Evolutionary conservation across 352 stramenopile genomes (phyloP).

Genomic region (Plasmopara halstedii): DNA sequence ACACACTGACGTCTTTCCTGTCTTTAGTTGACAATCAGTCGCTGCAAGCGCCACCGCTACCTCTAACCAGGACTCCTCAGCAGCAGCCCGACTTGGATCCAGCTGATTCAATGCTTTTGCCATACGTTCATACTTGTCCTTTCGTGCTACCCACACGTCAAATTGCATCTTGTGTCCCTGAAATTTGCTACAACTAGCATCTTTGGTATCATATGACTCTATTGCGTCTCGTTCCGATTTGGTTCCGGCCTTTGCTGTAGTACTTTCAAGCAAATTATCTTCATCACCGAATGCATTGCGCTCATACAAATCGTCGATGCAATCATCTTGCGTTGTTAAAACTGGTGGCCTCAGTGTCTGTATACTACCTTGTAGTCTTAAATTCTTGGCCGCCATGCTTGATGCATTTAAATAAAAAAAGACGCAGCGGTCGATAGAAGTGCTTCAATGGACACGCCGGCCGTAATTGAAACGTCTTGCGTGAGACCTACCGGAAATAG

Average conservation of each 20-base stretch:
- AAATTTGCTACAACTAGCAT: conserved; percentile 1
- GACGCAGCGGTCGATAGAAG: conserved; percentile 2
- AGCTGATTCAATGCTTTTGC: conserved; percentile 50
- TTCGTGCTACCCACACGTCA: conserved; percentile 74
- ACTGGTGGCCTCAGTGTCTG: conserved; percentile 14
- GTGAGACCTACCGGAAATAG: conserved; percentile 14
- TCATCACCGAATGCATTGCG: conserved; percentile 69
- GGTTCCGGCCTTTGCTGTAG: conserved; percentile 7
- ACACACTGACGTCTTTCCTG: conserved; percentile 53
- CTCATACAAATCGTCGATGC: conserved; percentile 72
- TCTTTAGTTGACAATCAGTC: conserved; percentile 74
- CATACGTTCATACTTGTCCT: conserved; percentile 84
- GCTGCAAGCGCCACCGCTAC: conserved; percentile 66
- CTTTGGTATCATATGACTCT: conserved; percentile 10
- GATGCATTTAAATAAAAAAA: too few relatives aligned
- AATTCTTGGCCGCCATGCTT: conserved; percentile 17
- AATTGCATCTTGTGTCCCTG: conserved; percentile 46
- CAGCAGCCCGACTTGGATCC: conserved; percentile 47
- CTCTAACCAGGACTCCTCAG: conserved; percentile 62
- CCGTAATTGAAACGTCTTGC: neutral
- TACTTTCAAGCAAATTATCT: conserved; percentile 18
- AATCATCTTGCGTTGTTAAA: conserved; percentile 31
- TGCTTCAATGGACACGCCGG: neutral
- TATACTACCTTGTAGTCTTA: conserved; percentile 15
- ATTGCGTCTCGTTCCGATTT: conserved; percentile 4